Percentiles rank a stretch among this genome's conserved stretches.
Evolutionary conservation across 176 grass and related monocot species (phyloP).

Genomic region (Lolium multiflorum): DNA sequence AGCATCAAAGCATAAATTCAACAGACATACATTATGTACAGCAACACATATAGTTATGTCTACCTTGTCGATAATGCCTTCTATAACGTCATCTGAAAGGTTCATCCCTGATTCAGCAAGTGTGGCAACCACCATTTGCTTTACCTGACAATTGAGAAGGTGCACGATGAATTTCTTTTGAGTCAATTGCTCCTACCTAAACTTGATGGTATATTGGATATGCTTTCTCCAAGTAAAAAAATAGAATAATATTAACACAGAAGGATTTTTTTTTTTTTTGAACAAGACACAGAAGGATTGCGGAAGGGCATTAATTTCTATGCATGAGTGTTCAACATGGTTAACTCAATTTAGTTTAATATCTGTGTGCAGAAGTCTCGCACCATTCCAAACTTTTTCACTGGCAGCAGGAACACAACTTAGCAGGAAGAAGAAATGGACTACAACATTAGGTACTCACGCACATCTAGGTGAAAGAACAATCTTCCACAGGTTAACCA

Average conservation of each 20-base stretch:
- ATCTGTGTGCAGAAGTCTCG: neutral
- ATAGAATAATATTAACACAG: slow-evolving; percentile 13
- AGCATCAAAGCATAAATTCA: slow-evolving; percentile 38
- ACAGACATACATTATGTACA: slow-evolving; percentile 41
- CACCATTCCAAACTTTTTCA: slow-evolving; percentile 14
- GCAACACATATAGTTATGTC: neutral
- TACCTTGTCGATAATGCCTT: slow-evolving; percentile 81
- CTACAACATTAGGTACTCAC: slow-evolving; percentile 21
- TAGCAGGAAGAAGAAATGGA: neutral
- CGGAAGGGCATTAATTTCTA: neutral
- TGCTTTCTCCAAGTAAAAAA: slow-evolving; percentile 39
- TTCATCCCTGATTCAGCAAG: slow-evolving; percentile 82
- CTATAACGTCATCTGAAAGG: slow-evolving; percentile 71
- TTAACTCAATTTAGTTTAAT: slow-evolving; percentile 15
- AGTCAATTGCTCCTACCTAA: slow-evolving; percentile 3
- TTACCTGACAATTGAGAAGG: slow-evolving; percentile 62
- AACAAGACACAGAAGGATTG: neutral
- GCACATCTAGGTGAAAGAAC: neutral
- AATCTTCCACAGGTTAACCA: neutral
- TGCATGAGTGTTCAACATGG: neutral
- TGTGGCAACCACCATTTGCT: slow-evolving; percentile 84
- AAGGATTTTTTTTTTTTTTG: too few species aligned
- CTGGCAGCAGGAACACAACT: neutral
- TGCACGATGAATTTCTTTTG: slow-evolving; percentile 21
- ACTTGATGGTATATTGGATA: slow-evolving; percentile 22